phyloP scores from a whole-genome alignment of 2,329 filamentous ascomycete genomes.

The Hansfordia pulvinata region DNA sequence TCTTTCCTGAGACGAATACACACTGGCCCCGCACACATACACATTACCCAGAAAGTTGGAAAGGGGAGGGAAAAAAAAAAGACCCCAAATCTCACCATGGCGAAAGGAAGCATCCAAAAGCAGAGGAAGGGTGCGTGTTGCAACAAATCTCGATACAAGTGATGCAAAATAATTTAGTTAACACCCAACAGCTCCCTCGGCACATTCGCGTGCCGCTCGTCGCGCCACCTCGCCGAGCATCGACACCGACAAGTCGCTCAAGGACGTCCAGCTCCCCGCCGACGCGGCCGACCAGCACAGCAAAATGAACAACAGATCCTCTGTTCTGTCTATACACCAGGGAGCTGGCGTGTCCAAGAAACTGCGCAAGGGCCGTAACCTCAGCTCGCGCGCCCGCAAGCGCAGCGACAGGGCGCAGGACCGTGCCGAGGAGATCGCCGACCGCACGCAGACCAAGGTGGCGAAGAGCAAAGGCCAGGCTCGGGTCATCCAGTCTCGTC shows the following conservation, averaged over 20 bases:
- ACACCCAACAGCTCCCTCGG: conserved; percentile 36
- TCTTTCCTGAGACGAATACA: no score
- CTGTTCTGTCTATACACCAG: conserved; percentile 57
- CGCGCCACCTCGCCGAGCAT: conserved; percentile 59
- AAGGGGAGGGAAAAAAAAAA: no score
- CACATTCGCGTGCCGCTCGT: conserved; percentile 62
- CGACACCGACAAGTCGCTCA: conserved; percentile 59
- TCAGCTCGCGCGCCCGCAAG: conserved; percentile 40
- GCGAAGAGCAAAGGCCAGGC: conserved; percentile 38
- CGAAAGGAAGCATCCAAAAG: not conserved
- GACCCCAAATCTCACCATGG: no score
- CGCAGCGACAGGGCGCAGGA: conserved; percentile 44
- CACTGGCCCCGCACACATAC: no score
- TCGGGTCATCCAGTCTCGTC: conserved; percentile 30
- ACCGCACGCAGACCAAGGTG: conserved; percentile 42
- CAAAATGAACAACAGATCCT: no score
- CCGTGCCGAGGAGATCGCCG: conserved; percentile 44
- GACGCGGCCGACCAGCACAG: conserved; percentile 29
- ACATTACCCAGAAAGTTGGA: no score
- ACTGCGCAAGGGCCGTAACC: conserved; percentile 39
- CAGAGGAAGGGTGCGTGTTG: not conserved
- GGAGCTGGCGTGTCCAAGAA: conserved; percentile 56
- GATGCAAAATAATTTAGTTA: no score
- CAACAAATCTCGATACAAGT: conserved; percentile 3
- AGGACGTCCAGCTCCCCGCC: conserved; percentile 37